Evolutionary conservation across 805 yeast species (phyloP).

Genomic region (Myxozyma melibiosi): DNA sequence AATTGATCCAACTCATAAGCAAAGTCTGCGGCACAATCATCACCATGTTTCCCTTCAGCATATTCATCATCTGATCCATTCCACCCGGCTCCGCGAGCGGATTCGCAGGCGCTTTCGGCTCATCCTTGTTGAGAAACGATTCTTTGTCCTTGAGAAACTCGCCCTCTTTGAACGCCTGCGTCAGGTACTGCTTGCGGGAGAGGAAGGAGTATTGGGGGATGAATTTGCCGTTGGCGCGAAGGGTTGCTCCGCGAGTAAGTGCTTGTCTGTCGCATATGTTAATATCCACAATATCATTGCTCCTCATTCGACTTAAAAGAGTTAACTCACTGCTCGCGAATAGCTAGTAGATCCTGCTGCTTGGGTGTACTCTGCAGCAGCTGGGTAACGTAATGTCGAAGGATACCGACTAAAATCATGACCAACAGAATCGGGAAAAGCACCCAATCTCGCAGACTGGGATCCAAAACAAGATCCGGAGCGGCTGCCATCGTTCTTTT

Average conservation of each 20-base stretch:
- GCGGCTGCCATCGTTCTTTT: conserved; percentile 33
- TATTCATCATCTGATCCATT: conserved; percentile 70
- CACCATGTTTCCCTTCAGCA: conserved; percentile 80
- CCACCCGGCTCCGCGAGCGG: conserved; percentile 72
- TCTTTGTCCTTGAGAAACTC: conserved; percentile 58
- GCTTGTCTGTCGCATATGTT: conserved; percentile 54
- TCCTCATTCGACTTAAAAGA: not conserved
- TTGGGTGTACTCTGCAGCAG: conserved; percentile 63
- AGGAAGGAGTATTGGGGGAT: conserved; percentile 57
- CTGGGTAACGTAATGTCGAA: conserved; percentile 67
- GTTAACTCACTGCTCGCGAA: conserved; percentile 53
- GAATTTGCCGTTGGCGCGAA: conserved; percentile 57
- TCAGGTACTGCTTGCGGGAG: conserved; percentile 52
- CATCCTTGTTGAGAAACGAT: conserved; percentile 35
- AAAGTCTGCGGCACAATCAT: conserved; percentile 88
- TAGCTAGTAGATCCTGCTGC: conserved; percentile 52
- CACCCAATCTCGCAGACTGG: conserved; percentile 85
- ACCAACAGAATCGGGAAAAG: conserved; percentile 84
- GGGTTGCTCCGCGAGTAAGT: conserved; percentile 58
- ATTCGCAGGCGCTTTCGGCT: conserved; percentile 44
- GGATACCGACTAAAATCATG: conserved; percentile 83
- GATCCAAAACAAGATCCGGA: conserved; percentile 71
- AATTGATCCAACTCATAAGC: conserved; percentile 95
- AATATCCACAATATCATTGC: conserved; percentile 27
- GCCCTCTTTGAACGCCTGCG: conserved; percentile 54